Evolutionary conservation across 805 yeast genomes (phyloP).

Genomic region (Cyberlindnera veronae): DNA sequence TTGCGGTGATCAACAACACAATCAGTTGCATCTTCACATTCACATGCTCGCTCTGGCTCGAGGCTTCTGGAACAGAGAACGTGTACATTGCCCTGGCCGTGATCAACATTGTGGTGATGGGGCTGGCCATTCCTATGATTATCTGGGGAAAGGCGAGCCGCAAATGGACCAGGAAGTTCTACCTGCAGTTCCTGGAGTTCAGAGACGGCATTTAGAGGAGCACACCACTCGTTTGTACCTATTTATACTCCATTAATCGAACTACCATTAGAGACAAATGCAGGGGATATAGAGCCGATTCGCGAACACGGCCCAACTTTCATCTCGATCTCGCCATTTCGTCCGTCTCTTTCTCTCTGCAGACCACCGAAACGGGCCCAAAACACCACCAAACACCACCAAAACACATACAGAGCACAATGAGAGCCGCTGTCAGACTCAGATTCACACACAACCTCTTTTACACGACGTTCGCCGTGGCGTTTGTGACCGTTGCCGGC

Average conservation of each 20-base stretch:
- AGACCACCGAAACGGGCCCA: no score
- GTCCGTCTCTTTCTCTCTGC: no score
- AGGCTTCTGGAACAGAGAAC: slow-evolving; percentile 51
- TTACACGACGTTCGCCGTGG: slow-evolving; percentile 59
- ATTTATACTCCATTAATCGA: not conserved
- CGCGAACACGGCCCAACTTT: no score
- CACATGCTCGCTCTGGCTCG: slow-evolving; percentile 59
- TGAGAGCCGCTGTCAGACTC: slow-evolving; percentile 53
- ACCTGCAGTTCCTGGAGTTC: slow-evolving; percentile 48
- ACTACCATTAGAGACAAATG: no score
- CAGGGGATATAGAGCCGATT: no score
- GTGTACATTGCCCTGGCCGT: slow-evolving; percentile 61
- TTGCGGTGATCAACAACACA: slow-evolving; percentile 57
- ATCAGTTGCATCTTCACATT: slow-evolving; percentile 67
- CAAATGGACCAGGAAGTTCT: slow-evolving; percentile 53
- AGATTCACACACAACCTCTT: slow-evolving; percentile 50
- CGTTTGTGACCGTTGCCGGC: slow-evolving; percentile 44
- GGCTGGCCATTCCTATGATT: slow-evolving; percentile 53
- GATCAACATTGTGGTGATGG: slow-evolving; percentile 55
- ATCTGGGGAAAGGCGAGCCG: slow-evolving; percentile 59
- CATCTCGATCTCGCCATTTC: no score
- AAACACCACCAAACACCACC: no score
- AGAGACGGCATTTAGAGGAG: slow-evolving; percentile 40
- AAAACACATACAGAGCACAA: slow-evolving; percentile 10
- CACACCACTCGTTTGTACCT: not conserved